These are phyloP conservation scores for Polymyxa betae DNA, from an alignment of 208 protist genomes.

Conservation along the genomic window DNA sequence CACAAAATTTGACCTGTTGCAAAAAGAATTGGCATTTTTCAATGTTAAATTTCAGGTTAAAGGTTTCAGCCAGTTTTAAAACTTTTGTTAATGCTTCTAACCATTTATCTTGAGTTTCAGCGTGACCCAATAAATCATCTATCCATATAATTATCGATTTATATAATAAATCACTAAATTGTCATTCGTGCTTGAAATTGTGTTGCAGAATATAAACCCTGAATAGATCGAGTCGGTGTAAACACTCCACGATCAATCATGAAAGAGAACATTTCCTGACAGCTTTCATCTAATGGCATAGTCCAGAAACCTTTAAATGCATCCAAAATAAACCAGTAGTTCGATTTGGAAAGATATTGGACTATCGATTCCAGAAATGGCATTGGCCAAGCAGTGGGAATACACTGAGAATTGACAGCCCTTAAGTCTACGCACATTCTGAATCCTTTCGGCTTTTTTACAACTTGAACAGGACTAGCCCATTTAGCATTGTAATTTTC, in stretches of 20 bases:
- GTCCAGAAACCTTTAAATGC: not conserved
- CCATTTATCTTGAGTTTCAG: not conserved
- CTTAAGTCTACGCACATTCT: not conserved
- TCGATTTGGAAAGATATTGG: no score
- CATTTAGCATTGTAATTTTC: no score
- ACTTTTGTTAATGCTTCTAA: not conserved
- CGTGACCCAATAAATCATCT: not conserved
- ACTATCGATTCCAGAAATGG: no score
- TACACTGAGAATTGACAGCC: not conserved
- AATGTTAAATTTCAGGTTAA: conserved; percentile 22
- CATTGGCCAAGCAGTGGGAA: not conserved
- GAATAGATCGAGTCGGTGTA: not conserved
- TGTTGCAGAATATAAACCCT: not conserved
- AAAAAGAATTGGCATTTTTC: no score
- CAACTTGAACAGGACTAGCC: not conserved
- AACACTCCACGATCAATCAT: not conserved
- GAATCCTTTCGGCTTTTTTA: not conserved
- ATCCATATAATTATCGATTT: not conserved
- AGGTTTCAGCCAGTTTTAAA: not conserved
- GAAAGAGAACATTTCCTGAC: conserved; percentile 32
- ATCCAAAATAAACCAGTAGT: conserved; percentile 7
- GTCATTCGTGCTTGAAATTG: not conserved
- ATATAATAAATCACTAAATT: not conserved
- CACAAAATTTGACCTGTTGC: not conserved
- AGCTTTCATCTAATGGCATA: not conserved